A percentile compares a stretch with the other conserved stretches of the same genome.
These are phyloP conservation scores for Aspergillus arachidicola DNA, from an alignment of 2,329 filamentous ascomycete genomes.

Conservation along the genomic window DNA sequence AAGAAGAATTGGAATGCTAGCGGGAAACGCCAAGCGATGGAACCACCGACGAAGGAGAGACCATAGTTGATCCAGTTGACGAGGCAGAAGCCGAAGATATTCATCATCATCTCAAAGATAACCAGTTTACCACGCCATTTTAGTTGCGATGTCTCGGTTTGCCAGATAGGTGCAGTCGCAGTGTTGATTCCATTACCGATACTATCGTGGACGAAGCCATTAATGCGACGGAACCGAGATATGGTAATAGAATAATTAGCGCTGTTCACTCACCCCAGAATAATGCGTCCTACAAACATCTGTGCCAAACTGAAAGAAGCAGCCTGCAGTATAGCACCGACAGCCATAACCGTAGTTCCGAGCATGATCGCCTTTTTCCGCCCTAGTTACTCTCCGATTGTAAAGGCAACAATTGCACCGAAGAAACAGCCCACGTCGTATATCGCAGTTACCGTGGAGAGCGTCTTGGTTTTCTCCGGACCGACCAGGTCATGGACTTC, in stretches of 20 bases:
- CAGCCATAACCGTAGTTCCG: not conserved
- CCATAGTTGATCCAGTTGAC: constrained; percentile 4
- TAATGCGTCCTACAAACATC: not conserved
- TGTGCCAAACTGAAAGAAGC: not conserved
- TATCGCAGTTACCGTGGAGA: not conserved
- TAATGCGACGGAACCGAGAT: no score
- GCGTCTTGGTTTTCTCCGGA: not conserved
- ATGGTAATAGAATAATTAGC: no score
- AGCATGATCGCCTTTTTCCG: not conserved
- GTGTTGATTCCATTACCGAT: constrained; percentile 3
- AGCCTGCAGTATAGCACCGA: not conserved
- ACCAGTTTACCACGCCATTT: not conserved
- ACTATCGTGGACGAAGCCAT: not conserved
- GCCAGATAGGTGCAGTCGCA: constrained; percentile 1
- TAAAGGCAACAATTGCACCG: constrained; percentile 2
- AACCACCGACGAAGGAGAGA: not conserved
- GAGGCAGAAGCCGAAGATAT: not conserved
- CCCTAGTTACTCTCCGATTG: constrained; percentile 1
- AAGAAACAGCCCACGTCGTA: not conserved
- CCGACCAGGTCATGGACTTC: constrained; percentile 1
- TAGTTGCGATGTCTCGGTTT: not conserved
- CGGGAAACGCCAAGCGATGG: not conserved
- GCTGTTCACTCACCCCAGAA: not conserved
- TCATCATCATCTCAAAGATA: not conserved
- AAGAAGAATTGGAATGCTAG: not conserved